Conservation (phyloP, 345 rosid genomes). For the Rhizophora apiculata region DNA sequence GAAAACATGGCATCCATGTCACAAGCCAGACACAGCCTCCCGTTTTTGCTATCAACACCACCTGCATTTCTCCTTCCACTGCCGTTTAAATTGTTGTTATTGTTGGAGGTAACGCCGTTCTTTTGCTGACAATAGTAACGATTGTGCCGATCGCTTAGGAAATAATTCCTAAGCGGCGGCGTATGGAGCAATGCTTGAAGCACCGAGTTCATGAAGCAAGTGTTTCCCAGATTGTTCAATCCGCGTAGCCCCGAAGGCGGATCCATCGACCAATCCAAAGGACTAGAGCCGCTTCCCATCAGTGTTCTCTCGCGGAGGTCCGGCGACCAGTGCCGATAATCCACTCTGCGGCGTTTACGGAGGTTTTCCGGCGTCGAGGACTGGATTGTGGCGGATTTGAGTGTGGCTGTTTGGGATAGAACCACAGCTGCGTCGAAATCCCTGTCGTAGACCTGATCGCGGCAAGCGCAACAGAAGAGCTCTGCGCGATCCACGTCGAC, state of each 20-base stretch:
- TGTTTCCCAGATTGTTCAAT: slow-evolving; percentile 79
- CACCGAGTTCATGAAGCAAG: slow-evolving; percentile 92
- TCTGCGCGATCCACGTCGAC: slow-evolving; percentile 82
- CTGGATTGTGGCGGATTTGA: slow-evolving; percentile 25
- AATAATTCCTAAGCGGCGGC: slow-evolving; percentile 76
- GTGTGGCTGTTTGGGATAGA: slow-evolving; percentile 39
- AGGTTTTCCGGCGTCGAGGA: slow-evolving; percentile 33
- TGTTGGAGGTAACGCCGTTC: slow-evolving; percentile 7
- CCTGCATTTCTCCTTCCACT: slow-evolving; percentile 26
- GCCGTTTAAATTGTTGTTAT: slow-evolving; percentile 18
- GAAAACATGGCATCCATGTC: slow-evolving; percentile 63
- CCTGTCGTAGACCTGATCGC: slow-evolving; percentile 83
- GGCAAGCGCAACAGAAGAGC: slow-evolving; percentile 74
- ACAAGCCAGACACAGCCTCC: slow-evolving; percentile 61
- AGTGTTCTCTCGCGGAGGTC: slow-evolving; percentile 49
- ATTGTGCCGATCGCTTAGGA: slow-evolving; percentile 67
- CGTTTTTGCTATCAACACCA: slow-evolving; percentile 16
- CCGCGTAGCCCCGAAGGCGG: slow-evolving; percentile 77
- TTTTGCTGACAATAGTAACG: slow-evolving; percentile 49
- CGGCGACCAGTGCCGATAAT: slow-evolving; percentile 50
- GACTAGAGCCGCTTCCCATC: slow-evolving; percentile 48
- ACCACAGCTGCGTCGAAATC: slow-evolving; percentile 73
- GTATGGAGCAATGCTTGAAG: slow-evolving; percentile 86
- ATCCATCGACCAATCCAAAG: slow-evolving; percentile 10
- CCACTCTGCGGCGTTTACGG: slow-evolving; percentile 59